Evolutionary conservation across 129 eudicot species (phyloP).

Genomic region (Flaveria sonorensis): DNA sequence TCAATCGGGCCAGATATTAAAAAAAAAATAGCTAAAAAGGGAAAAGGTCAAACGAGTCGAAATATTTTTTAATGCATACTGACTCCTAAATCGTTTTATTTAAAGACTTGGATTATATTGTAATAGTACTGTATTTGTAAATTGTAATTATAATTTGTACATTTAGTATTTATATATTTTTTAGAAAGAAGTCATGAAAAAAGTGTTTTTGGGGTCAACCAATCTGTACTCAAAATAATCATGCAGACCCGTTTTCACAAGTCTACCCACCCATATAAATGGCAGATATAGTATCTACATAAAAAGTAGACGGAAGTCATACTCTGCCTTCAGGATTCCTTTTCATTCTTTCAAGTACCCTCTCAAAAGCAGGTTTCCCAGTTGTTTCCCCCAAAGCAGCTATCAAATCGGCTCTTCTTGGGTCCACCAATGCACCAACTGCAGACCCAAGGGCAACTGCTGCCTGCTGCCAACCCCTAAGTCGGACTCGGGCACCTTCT

Average conservation of each 20-base stretch:
- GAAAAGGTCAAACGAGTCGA: not conserved
- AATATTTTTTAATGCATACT: not conserved
- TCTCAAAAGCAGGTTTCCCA: slow-evolving; percentile 83
- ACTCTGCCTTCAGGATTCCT: slow-evolving; percentile 82
- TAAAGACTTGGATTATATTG: not conserved
- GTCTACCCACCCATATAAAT: not conserved
- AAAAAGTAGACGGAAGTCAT: slow-evolving; percentile 26
- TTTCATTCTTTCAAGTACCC: slow-evolving; percentile 88
- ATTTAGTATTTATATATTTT: not conserved
- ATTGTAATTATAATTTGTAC: not conserved
- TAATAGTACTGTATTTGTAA: not conserved
- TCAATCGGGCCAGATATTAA: not conserved
- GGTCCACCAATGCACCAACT: slow-evolving; percentile 83
- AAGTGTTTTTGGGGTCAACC: not conserved
- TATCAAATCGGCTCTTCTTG: slow-evolving; percentile 90
- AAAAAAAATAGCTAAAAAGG: not conserved
- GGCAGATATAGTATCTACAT: not conserved
- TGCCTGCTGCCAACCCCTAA: slow-evolving; percentile 89
- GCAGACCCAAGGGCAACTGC: slow-evolving; percentile 96
- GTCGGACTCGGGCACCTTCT: slow-evolving; percentile 58
- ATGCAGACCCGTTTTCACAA: not conserved
- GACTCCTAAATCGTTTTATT: not conserved
- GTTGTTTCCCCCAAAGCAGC: slow-evolving; percentile 96
- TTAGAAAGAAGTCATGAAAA: not conserved
- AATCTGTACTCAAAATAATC: not conserved